Conservation (phyloP, 169 alveolate genomes). For the Babesia bigemina region DNA sequence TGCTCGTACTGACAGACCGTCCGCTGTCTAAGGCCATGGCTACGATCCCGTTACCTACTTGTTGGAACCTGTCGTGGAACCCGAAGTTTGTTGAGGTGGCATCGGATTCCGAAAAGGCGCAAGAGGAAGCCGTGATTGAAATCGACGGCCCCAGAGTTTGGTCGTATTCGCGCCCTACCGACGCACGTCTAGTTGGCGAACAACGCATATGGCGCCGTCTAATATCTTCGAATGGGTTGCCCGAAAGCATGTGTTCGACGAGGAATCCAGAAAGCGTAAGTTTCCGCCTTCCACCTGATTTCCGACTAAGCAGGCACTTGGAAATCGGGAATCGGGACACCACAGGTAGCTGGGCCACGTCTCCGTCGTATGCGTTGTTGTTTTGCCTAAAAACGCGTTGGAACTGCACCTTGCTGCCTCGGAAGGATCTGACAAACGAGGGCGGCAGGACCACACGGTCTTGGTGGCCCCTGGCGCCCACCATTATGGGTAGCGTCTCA, state of each 20-base stretch:
- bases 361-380: slow-evolving; percentile 7
- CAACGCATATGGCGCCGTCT: too few species aligned
- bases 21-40: neutral
- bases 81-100: neutral
- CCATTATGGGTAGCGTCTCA: neutral
- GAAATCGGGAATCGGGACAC: slow-evolving; percentile 4
- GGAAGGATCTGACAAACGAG: slow-evolving; percentile 6
- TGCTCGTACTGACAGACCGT: neutral
- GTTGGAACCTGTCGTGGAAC: neutral
- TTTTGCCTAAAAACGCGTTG: neutral
- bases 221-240: neutral
- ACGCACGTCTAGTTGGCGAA: too few species aligned
- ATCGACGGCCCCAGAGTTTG: too few species aligned
- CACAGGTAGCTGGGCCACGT: slow-evolving; percentile 5
- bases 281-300: slow-evolving; percentile 8
- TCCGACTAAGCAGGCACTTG: slow-evolving; percentile 10
- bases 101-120: neutral
- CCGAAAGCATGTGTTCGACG: neutral
- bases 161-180: too few species aligned
- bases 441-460: slow-evolving; percentile 9
- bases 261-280: neutral
- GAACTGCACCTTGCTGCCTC: neutral
- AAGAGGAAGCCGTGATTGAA: neutral
- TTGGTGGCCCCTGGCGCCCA: neutral
- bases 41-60: neutral